A percentile compares a stretch with the other conserved stretches of the same genome.
phyloP scores from a whole-genome alignment of 768 basidiomycete species.

The Paxillus involutus region DNA sequence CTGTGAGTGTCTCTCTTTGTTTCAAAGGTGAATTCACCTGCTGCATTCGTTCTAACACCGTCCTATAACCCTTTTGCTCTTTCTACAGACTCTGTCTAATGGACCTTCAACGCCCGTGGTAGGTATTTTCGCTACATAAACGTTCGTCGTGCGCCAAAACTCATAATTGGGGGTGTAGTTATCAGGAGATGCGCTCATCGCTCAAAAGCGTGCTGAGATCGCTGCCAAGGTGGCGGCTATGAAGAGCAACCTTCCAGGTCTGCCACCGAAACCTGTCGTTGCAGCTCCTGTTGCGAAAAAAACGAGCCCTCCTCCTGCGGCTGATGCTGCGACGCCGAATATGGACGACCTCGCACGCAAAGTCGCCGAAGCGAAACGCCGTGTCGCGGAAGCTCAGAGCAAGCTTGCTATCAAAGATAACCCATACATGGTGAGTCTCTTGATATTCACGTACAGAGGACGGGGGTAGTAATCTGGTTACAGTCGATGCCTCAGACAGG shows the following conservation, averaged over 20 bases:
- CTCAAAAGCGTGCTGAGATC: slow-evolving; percentile 82
- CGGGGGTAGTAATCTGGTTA: background rate
- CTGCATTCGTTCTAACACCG: slow-evolving; percentile 53
- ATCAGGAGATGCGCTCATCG: slow-evolving; percentile 66
- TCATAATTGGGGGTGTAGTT: slow-evolving; percentile 31
- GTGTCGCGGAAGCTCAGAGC: slow-evolving; percentile 80
- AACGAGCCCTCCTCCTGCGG: slow-evolving; percentile 36
- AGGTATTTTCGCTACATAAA: slow-evolving; percentile 26
- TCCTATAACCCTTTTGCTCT: slow-evolving; percentile 63
- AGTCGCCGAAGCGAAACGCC: slow-evolving; percentile 83
- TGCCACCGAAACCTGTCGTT: slow-evolving; percentile 26
- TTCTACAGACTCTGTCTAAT: slow-evolving; percentile 50
- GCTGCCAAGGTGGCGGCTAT: slow-evolving; percentile 83
- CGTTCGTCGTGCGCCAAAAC: background rate
- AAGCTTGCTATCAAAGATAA: slow-evolving; percentile 77
- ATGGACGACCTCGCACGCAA: slow-evolving; percentile 66
- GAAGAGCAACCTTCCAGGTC: slow-evolving; percentile 42
- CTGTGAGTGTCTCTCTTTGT: slow-evolving; percentile 57
- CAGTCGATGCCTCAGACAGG: slow-evolving; percentile 55
- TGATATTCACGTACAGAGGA: background rate
- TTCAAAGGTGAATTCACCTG: slow-evolving; percentile 72
- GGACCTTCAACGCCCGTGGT: slow-evolving; percentile 44
- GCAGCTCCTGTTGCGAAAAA: slow-evolving; percentile 20
- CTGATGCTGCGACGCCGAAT: slow-evolving; percentile 42
- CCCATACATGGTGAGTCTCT: slow-evolving; percentile 76